phyloP scores from a whole-genome alignment of 441 rosid genomes.

The Jatropha multifida region DNA sequence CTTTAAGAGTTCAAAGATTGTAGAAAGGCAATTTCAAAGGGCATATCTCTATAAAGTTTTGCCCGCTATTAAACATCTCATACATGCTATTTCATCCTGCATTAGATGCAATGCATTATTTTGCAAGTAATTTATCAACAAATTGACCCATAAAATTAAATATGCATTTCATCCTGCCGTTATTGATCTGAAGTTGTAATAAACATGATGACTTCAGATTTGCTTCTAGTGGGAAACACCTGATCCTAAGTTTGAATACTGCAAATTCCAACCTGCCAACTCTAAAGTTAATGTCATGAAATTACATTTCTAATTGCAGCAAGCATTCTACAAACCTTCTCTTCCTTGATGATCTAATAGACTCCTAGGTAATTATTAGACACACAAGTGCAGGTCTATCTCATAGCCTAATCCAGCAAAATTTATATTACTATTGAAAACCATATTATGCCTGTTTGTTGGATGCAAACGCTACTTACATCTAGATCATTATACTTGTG shows the following conservation, averaged over 20 bases:
- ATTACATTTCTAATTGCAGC: background rate
- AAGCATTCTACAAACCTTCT: background rate
- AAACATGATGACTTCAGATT: background rate
- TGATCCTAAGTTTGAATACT: background rate
- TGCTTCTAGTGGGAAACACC: background rate
- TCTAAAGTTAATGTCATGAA: background rate
- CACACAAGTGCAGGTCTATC: too few relatives aligned
- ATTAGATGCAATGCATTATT: background rate
- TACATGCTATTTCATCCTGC: background rate
- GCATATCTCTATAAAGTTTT: background rate
- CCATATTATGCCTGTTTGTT: background rate
- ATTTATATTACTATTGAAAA: background rate
- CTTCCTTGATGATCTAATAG: background rate
- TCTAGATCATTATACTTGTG: background rate
- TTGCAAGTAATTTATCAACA: background rate
- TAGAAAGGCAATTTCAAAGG: conserved; percentile 1
- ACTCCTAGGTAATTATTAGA: background rate
- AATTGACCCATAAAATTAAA: background rate
- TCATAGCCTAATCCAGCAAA: background rate
- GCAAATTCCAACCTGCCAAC: conserved; percentile 2
- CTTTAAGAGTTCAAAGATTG: background rate
- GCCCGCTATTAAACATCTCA: background rate
- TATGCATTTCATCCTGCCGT: background rate
- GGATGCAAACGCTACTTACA: background rate
- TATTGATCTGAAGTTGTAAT: background rate